Base-by-base conservation (phyloP, 805 yeast genomes). In the Candida awuae region DNA sequence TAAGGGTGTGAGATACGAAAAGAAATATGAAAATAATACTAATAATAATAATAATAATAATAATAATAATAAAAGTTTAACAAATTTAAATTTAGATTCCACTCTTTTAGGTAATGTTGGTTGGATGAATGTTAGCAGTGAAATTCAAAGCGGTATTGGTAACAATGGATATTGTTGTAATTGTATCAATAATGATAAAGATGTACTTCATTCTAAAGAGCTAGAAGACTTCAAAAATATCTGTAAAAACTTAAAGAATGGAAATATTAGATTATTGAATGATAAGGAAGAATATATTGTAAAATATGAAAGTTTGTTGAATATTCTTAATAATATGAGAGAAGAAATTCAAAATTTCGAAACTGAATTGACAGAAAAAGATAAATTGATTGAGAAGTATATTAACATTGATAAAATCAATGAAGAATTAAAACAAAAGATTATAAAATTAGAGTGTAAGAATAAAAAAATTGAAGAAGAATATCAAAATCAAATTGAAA, bases 61-160 rank as follows among this genome's bases (percentile, higher is more conserved):
- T 9, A 31, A 34, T 10, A 35, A 30, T 4, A 12, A 18, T 26
- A 26, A 32, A 19, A 27, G 22, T n/a, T n/a, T 17, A 9, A 29
- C 6, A 3, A 38, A 32, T 32, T n/a, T 37, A 7, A 31, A 27
- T 14, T 15, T 38, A n/a, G 30, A 28, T 6, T 32, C 33, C 23
- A 31, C 30, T 7, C 6, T 38, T 9, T 15, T 29, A 25, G 30
- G 34, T 4, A 17, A 21, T 19, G 32, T n/a, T 9, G 47, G 44
- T 6, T 43, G 44, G 47, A 23, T 29, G 34, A 32, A 32, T 13
- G 34, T 35, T 17, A 14, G 28, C 6, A 32, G 31, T 4, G 38
- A 35, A 12, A 35, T 26, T 9, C 23, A 23, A 17, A n/a, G 20
- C 12, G 25, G 29, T 8, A n/a, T n/a, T n/a, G n/a, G n/a, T n/a